These are phyloP conservation scores for Neurospora sp. DNA, from an alignment of 495 filamentous ascomycete genomes.

Conservation along the genomic window DNA sequence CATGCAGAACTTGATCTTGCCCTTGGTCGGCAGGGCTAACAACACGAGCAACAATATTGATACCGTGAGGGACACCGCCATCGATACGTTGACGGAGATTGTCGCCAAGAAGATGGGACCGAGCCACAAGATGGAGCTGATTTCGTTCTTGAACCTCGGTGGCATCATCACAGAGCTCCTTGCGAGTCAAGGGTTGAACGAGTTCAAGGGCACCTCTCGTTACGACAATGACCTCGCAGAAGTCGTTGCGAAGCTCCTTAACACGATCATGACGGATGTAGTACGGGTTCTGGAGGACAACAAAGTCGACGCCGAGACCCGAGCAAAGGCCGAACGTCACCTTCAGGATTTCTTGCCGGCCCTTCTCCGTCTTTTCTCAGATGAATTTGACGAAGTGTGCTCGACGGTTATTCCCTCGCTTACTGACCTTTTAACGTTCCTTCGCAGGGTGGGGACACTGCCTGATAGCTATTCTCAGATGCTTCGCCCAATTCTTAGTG, in stretches of 20 bases:
- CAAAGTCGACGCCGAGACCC: constrained; percentile 41
- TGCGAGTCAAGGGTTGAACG: constrained; percentile 63
- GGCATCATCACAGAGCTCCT: constrained; percentile 74
- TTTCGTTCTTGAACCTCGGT: constrained; percentile 75
- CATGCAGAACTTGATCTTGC: constrained; percentile 73
- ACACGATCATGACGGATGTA: constrained; percentile 75
- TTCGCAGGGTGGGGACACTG: constrained; percentile 64
- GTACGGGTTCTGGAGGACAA: constrained; percentile 58
- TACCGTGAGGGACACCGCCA: constrained; percentile 71
- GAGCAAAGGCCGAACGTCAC: constrained; percentile 58
- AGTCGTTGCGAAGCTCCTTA: constrained; percentile 90
- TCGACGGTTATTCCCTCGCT: constrained; percentile 86
- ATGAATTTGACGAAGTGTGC: constrained; percentile 97
- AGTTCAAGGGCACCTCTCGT: constrained; percentile 63
- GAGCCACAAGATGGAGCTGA: constrained; percentile 85
- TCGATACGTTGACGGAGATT: constrained; percentile 90
- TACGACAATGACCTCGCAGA: constrained; percentile 96
- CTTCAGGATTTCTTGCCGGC: constrained; percentile 74
- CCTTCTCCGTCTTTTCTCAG: constrained; percentile 84
- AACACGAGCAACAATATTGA: constrained; percentile 41
- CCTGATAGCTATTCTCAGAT: constrained; percentile 61
- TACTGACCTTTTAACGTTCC: constrained; percentile 77
- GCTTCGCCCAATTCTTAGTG: constrained; percentile 76
- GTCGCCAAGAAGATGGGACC: constrained; percentile 96
- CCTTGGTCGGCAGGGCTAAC: constrained; percentile 55